phyloP scores from a whole-genome alignment of 108 stramenopile species.

The Cyclotella baltica region DNA sequence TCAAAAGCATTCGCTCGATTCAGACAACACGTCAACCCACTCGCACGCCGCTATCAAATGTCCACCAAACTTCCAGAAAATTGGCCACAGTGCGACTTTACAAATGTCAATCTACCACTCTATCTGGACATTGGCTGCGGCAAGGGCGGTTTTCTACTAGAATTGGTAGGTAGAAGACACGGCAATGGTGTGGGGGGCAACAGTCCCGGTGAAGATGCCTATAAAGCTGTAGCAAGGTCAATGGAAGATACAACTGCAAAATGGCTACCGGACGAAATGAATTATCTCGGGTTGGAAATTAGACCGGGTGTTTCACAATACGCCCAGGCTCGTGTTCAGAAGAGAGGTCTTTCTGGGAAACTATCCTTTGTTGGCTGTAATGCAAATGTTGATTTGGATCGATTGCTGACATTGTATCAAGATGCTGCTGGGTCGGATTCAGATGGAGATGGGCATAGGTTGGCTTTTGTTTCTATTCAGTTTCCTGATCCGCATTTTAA shows the following conservation, averaged over 20 bases:
- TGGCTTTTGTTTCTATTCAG: conserved; percentile 82
- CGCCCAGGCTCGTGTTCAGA: conserved; percentile 71
- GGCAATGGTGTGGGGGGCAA: background rate
- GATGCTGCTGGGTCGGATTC: conserved; percentile 27
- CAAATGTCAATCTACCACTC: conserved; percentile 65
- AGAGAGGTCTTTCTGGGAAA: conserved; percentile 55
- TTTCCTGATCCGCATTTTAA: conserved; percentile 96
- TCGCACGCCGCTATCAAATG: conserved; percentile 73
- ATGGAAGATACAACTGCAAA: conserved; percentile 21
- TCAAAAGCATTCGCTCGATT: conserved; percentile 61
- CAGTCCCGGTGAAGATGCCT: conserved; percentile 20
- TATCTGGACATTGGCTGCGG: conserved; percentile 91
- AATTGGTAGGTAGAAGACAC: conserved; percentile 59
- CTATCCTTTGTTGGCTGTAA: conserved; percentile 88
- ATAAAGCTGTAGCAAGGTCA: conserved; percentile 10
- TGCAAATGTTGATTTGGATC: conserved; percentile 90
- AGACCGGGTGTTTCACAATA: conserved; percentile 78
- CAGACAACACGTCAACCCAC: conserved; percentile 92
- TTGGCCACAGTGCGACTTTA: conserved; percentile 74
- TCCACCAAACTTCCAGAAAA: conserved; percentile 61
- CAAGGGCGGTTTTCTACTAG: conserved; percentile 85
- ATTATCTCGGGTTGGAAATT: conserved; percentile 91
- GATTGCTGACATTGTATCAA: conserved; percentile 64
- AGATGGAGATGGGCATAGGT: conserved; percentile 8
- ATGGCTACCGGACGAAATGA: conserved; percentile 52